Base-by-base conservation (phyloP, 2,329 filamentous ascomycete genomes). In the Aspergillus ochraceus region DNA sequence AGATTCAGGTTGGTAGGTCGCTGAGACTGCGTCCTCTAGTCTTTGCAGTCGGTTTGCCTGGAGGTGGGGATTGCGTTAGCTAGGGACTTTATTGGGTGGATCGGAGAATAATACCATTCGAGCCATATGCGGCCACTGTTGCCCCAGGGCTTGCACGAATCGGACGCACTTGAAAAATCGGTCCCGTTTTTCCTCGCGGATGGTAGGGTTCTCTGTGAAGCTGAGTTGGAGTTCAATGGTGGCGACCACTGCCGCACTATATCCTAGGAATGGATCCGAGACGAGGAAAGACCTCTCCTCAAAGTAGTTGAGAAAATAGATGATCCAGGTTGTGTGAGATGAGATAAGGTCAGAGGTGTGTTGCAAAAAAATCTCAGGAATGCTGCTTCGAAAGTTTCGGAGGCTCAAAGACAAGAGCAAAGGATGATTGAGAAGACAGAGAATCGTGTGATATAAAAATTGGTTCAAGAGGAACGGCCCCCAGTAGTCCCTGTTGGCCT, bases 221-320 rank as follows among this genome's bases (percentile, higher is more conserved):
- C 81, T 83, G 36, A 84, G 78, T 61, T 84, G 82, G 2, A 84
- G 66, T 61, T 82, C 82, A 39, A 84, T 84, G 2, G 82, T 84
- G 0, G 82, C 82, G 3, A 83, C 79, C 2, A 84, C 79, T 0
- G 80, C 81, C 3, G 80, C 81, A 56, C 81, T 81, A 47, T 84
- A 81, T 2, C 78, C 79, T 11, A 82, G 64, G 22, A 80, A 76
- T 2, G 80, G 80, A 65, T 82, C 80, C 5, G 79, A 79, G 8
- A 81, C 75, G 52, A 76, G 70, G 57, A 83, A 81, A 0, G 68
- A 69, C 66, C 81, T 79, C 63, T 79, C 74, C 70, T 77, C 72
- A 59, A 79, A 74, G 61, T 77, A 76, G 51, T 82, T 78, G 50
- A 84, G 77, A 52, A 83, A 80, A 64, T 83, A 80, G 4, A 83